Percentiles rank a stretch among this genome's conserved stretches.
These are phyloP conservation scores for Verticillium nonalfalfae DNA, from an alignment of 2,329 filamentous ascomycete species.

Conservation along the genomic window DNA sequence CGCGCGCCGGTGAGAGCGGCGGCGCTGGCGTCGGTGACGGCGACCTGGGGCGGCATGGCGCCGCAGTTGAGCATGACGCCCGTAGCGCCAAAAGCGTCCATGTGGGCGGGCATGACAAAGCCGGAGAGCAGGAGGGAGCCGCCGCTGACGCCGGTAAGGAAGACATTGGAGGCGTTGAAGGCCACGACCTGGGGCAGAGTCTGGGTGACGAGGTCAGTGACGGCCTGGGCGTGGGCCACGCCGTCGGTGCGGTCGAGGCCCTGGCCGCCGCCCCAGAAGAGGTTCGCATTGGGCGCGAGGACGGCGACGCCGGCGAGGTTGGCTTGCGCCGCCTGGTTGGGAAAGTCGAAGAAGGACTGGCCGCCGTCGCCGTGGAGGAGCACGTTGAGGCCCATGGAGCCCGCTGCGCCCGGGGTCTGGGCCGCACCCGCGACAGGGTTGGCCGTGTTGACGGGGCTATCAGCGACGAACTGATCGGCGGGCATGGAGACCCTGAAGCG, in stretches of 20 bases:
- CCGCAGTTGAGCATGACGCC: constrained; percentile 53
- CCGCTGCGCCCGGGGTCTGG: constrained; percentile 14
- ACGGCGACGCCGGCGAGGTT: constrained; percentile 44
- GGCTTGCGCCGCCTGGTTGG: constrained; percentile 37
- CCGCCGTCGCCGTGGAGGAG: constrained; percentile 55
- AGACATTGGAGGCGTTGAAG: constrained; percentile 44
- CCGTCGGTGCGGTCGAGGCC: constrained; percentile 48
- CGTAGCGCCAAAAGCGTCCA: constrained; percentile 38
- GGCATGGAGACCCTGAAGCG: constrained; percentile 51
- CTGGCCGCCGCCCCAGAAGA: constrained; percentile 51
- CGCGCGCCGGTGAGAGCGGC: constrained; percentile 36
- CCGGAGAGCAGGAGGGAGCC: constrained; percentile 46
- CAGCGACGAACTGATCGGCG: constrained; percentile 43
- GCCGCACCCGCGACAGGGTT: constrained; percentile 19
- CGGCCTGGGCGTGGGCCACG: constrained; percentile 47
- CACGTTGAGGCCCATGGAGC: constrained; percentile 45
- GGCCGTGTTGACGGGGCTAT: constrained; percentile 41
- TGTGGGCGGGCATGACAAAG: constrained; percentile 52
- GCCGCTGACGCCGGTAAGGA: constrained; percentile 52
- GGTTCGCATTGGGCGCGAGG: constrained; percentile 45
- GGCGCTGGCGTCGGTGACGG: constrained; percentile 31
- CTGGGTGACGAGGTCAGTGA: constrained; percentile 42
- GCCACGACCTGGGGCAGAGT: constrained; percentile 46
- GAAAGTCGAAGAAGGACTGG: constrained; percentile 52
- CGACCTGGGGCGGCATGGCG: constrained; percentile 45